Evolutionary conservation across 495 filamentous ascomycete genomes (phyloP).

Genomic region (Usnea hakonensis): DNA sequence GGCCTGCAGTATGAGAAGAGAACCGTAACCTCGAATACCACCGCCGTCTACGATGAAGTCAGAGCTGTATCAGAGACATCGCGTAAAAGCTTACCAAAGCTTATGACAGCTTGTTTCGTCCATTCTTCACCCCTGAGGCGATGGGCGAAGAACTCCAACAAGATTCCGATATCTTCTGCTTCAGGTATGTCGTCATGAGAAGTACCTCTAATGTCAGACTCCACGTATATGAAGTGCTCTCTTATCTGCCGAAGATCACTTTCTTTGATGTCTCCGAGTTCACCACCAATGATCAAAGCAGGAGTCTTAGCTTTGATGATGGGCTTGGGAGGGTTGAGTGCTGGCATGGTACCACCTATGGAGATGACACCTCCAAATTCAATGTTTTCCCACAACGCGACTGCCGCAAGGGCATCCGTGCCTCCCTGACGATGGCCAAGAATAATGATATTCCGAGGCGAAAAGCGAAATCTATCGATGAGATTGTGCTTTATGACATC

Average conservation of each 20-base stretch:
- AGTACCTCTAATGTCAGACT: not conserved
- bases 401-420: not conserved
- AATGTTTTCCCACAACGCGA: not conserved
- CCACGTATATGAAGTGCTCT: not conserved
- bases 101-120: constrained; percentile 11
- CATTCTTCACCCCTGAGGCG: constrained; percentile 2
- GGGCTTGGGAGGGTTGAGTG: not conserved
- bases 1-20: constrained; percentile 23
- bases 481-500: not conserved
- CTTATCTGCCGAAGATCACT: not conserved
- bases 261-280: not conserved
- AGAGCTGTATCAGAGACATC: not conserved
- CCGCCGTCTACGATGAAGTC: constrained; percentile 23
- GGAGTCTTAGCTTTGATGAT: not conserved
- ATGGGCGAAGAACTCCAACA: constrained; percentile 5
- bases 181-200: not conserved
- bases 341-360: not conserved
- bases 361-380: not conserved
- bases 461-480: not conserved
- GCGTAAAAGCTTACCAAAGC: constrained; percentile 1
- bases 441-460: not conserved
- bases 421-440: not conserved
- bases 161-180: not conserved
- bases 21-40: constrained; percentile 26
- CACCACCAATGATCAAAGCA: not conserved